Conservation (phyloP, 352 stramenopile genomes). For the Pythium utonaiense region DNA sequence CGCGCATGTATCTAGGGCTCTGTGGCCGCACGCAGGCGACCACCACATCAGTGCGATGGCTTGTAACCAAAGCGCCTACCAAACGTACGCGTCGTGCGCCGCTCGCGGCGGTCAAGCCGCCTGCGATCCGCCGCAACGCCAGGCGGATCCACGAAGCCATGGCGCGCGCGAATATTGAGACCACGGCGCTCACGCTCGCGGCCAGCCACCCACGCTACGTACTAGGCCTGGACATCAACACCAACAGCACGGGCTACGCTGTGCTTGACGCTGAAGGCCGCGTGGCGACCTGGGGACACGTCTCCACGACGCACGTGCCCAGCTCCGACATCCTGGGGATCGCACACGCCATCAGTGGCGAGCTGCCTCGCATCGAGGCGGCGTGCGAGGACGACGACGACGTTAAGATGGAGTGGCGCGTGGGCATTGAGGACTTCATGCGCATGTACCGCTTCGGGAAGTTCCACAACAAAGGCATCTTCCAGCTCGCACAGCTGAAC, state of each 20-base stretch:
- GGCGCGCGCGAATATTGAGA: conserved; percentile 22
- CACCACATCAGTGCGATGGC: neutral
- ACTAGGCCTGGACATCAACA: conserved; percentile 83
- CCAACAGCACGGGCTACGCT: conserved; percentile 73
- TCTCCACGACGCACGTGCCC: conserved; percentile 53
- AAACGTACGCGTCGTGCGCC: conserved; percentile 3
- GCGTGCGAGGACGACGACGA: neutral
- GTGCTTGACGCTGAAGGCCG: conserved; percentile 51
- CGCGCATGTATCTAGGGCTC: neutral
- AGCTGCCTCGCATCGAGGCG: conserved; percentile 32
- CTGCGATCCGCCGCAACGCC: conserved; percentile 16
- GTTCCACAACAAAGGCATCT: conserved; percentile 83
- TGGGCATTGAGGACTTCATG: conserved; percentile 87
- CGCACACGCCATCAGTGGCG: conserved; percentile 42
- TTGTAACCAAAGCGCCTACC: conserved; percentile 1
- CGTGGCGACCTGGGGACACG: conserved; percentile 53
- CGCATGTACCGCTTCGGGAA: conserved; percentile 70
- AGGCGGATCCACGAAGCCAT: conserved; percentile 57
- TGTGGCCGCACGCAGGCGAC: neutral
- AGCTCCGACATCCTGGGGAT: conserved; percentile 70
- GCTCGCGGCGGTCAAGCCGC: neutral
- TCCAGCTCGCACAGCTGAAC: conserved; percentile 85
- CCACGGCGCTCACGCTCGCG: conserved; percentile 16
- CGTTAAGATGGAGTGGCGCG: conserved; percentile 36
- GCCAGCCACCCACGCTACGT: conserved; percentile 38